Evolutionary conservation across 2,329 filamentous ascomycete species (phyloP), one percentile per base, ranked within the genome.

Genomic region (Fusarium metavorans): DNA sequence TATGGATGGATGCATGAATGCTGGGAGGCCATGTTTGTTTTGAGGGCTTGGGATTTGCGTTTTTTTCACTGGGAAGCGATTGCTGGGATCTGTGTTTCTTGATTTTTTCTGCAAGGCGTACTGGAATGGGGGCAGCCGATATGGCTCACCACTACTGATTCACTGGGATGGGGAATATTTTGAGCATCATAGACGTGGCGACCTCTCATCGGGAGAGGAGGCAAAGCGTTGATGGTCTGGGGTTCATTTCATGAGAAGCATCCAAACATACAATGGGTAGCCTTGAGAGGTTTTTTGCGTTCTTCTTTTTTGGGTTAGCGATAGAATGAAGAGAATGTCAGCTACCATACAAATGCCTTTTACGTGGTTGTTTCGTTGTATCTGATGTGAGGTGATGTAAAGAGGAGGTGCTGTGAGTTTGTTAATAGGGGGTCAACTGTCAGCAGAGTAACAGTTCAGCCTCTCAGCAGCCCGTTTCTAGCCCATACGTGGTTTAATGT

Each of bases 1-100:
- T 35, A 75, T 67, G 69, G 72, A 73, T 70, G 72, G 72, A 73
- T 73, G 72, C 72, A 75, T 70, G 62, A 54, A 60, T 70, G 63
- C 45, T 63, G 25, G 72, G 72, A 74, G 72, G 72, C 3, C 50
- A 52, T 35, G 37, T 70, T 75, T 75, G 64, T 54, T 54, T 54
- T 54, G 34, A 58, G 52, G 56, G 54, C 2, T 6, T 41, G 35
- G 34, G 35, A n/a, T 58, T 14, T 13, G 4, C 43, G 61, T 48
- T 70, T 54, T 72, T 69, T 72, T 70, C 54, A 50, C 54, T 67
- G 43, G 72, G 58, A 70, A 75, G 72, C 66, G 72, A 35, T 71
- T 71, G 75, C 61, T 56, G 72, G 41, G 57, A 25, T 56, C 23
- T 62, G 54, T 66, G 9, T 52, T 30, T 52, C 60, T 56, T 70